These are phyloP conservation scores for Populus trichocarpa DNA, from an alignment of 441 rosid species.

Conservation along the genomic window DNA sequence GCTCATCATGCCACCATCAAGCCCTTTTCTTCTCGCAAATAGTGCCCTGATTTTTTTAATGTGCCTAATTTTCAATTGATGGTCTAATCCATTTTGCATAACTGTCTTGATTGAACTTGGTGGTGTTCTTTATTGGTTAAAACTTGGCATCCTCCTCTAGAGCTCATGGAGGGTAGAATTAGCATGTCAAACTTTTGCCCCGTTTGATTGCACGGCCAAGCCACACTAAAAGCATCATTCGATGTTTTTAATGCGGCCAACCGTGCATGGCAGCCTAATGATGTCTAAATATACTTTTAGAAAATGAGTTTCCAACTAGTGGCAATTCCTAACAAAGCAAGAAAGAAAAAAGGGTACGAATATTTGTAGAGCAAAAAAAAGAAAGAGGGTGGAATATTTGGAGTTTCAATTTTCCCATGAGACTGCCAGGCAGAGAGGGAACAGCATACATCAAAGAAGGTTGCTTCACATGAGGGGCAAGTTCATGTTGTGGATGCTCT, in stretches of 20 bases:
- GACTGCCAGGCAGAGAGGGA: background rate
- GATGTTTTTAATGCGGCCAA: too few species aligned
- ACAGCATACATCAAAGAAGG: background rate
- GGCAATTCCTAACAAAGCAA: background rate
- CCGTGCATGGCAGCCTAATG: too few species aligned
- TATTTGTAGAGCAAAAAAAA: background rate
- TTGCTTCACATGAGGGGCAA: background rate
- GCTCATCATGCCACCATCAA: conserved; percentile 30
- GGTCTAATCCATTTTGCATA: background rate
- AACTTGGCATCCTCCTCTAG: background rate
- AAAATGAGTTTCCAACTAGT: background rate
- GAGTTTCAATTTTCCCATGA: background rate
- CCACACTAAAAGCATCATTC: too few species aligned
- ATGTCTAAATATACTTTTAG: too few species aligned
- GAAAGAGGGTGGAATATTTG: background rate
- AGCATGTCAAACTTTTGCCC: background rate
- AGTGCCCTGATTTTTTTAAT: background rate
- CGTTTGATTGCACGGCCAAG: too few species aligned
- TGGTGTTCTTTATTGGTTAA: background rate
- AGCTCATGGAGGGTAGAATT: background rate
- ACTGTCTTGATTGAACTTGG: background rate
- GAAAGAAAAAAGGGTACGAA: background rate
- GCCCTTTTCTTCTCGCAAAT: conserved; percentile 21
- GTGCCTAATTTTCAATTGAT: background rate
- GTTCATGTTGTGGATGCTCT: background rate